Conservation (phyloP, 2,329 filamentous ascomycete genomes). For the Verticillium longisporum region DNA sequence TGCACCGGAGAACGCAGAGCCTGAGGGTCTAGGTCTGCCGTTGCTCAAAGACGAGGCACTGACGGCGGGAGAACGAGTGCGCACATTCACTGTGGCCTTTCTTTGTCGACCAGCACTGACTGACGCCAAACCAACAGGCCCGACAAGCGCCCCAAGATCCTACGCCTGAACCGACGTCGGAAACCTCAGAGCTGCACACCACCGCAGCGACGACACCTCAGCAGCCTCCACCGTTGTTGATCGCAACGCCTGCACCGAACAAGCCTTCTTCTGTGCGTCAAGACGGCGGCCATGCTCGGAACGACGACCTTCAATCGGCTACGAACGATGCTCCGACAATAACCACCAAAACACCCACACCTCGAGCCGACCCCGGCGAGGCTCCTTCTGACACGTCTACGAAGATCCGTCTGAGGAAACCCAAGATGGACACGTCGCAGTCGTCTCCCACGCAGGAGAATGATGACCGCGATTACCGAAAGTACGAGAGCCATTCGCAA, state of each 20-base stretch:
- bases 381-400: constrained; percentile 1
- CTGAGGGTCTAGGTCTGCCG: background rate
- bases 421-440: constrained; percentile 39
- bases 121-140: background rate
- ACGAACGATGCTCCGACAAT: constrained; percentile 2
- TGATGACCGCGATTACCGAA: constrained; percentile 45
- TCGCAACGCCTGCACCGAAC: background rate
- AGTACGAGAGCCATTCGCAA: constrained; percentile 17
- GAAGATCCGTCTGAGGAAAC: constrained; percentile 10
- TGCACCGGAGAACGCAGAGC: background rate
- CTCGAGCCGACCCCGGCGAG: constrained; percentile 7
- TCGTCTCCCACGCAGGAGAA: constrained; percentile 51
- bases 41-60: background rate
- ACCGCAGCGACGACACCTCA: background rate
- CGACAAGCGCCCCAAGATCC: background rate
- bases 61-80: background rate
- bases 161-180: background rate
- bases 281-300: constrained; percentile 4
- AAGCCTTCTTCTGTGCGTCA: background rate
- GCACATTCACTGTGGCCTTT: background rate
- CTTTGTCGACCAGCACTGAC: background rate
- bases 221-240: background rate
- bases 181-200: background rate
- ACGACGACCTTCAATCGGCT: background rate
- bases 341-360: background rate